These are phyloP conservation scores for Fusarium sp. DNA, from an alignment of 2,329 filamentous ascomycete genomes.

Conservation along the genomic window DNA sequence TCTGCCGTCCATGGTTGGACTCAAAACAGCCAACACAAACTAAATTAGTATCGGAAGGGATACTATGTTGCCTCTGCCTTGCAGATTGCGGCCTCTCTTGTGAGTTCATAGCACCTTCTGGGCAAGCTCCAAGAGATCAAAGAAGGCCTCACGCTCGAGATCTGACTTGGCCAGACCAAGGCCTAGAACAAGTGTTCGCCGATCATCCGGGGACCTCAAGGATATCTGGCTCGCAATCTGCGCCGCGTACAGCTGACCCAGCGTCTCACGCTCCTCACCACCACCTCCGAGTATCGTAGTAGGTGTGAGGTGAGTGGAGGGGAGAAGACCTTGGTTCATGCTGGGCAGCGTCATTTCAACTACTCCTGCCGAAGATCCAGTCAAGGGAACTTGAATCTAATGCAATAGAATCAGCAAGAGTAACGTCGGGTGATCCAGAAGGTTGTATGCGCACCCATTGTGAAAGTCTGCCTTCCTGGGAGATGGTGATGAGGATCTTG, in stretches of 20 bases:
- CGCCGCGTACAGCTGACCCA: constrained; percentile 90
- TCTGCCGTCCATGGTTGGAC: no score
- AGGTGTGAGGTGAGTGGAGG: constrained; percentile 86
- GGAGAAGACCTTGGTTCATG: constrained; percentile 70
- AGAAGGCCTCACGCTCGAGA: constrained; percentile 70
- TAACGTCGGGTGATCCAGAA: background rate
- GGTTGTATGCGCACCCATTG: constrained; percentile 81
- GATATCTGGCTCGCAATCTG: constrained; percentile 89
- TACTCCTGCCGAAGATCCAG: constrained; percentile 74
- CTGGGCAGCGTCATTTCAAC: constrained; percentile 73
- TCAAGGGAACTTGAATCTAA: constrained; percentile 84
- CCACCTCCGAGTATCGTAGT: constrained; percentile 90
- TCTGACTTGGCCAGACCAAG: constrained; percentile 70
- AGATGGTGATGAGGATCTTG: constrained; percentile 91
- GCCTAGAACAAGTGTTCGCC: constrained; percentile 73
- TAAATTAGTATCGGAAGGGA: no score
- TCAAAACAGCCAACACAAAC: no score
- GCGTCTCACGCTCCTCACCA: constrained; percentile 81
- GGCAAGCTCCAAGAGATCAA: constrained; percentile 76
- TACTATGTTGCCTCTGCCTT: background rate
- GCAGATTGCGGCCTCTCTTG: background rate
- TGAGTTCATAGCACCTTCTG: constrained; percentile 67
- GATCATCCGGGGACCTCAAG: constrained; percentile 77
- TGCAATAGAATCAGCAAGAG: constrained; percentile 2
- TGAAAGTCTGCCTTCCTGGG: constrained; percentile 86